Base-by-base conservation (phyloP, 176 grass and related monocot species). In the Lolium multiflorum region DNA sequence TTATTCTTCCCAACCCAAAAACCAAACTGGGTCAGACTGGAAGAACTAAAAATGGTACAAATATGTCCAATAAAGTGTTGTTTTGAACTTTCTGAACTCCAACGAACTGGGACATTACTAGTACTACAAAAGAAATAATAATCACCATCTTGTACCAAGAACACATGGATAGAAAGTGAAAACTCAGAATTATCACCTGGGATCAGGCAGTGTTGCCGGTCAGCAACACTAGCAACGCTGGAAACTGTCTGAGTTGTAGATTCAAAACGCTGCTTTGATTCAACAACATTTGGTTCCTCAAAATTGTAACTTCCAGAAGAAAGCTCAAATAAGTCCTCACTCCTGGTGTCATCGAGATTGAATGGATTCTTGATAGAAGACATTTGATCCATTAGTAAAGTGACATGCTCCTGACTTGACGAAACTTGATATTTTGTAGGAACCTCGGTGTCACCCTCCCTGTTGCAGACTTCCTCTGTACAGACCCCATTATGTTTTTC, bases 251-350 rank as follows among this genome's bases (percentile, higher is more conserved):
- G 17, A 79, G 82, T 44, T 92, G 14, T 81, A 77, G 46, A 56
- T 35, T 76, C 68, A 80, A 74, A 11, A 59, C 85, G 55, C 46
- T 74, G 88, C 57, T 84, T 85, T 3, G 65, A 85, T 75, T 73
- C 78, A 56, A 61, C 44, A 79, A 10, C 21, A 44, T 57, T 78
- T 79, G 58, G 73, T 80, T 25, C 39, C 49, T 88, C 59, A 16
- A 78, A 85, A 85, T 63, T 75, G 61, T 86, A 86, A 65, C 44
- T 83, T 58, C 75, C 57, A 69, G 82, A 54, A 37, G 78, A 16
- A 69, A 88, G 85, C 83, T 90, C 91, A 93, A 90, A 90, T 79
- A 88, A 85, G 41, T 84, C 88, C 25, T 93, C 78, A 9, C 78
- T 90, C 68, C 59, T 88, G n/a, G 46, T 50, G 63, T 90, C 78